Evolutionary conservation across 73 alveolate genomes (phyloP).

Genomic region (Stentor coeruleus): DNA sequence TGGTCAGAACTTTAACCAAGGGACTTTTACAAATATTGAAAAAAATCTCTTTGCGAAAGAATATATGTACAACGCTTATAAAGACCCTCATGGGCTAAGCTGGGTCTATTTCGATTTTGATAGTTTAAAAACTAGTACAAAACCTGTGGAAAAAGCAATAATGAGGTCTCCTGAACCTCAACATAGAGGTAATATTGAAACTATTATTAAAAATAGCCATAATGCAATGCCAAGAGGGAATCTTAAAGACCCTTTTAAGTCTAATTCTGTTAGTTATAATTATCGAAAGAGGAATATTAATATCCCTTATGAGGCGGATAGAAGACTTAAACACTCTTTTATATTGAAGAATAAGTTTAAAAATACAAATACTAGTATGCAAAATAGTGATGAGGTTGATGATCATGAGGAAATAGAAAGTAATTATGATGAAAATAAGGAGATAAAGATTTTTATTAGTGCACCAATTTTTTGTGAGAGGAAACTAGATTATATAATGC

Average conservation of each 20-base stretch:
- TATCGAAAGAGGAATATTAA: no score
- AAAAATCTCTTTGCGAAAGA: background rate
- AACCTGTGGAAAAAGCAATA: background rate
- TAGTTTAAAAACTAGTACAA: background rate
- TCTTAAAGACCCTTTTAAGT: background rate
- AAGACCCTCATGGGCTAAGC: slow-evolving; percentile 1
- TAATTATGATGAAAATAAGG: background rate
- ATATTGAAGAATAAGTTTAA: background rate
- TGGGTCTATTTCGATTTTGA: background rate
- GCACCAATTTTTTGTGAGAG: background rate
- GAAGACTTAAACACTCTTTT: background rate
- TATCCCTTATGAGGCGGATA: background rate
- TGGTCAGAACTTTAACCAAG: background rate
- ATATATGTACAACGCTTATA: background rate
- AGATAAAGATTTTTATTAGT: background rate
- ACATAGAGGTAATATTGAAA: no score
- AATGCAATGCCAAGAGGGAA: background rate
- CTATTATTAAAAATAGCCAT: no score
- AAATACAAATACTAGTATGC: background rate
- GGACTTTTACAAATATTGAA: background rate
- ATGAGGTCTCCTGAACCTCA: background rate
- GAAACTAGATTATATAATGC: no score
- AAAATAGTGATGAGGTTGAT: background rate
- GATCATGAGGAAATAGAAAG: background rate
- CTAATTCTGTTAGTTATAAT: no score